These are phyloP conservation scores for Dalbergia oliveri DNA, from an alignment of 306 rosid species.

Conservation along the genomic window DNA sequence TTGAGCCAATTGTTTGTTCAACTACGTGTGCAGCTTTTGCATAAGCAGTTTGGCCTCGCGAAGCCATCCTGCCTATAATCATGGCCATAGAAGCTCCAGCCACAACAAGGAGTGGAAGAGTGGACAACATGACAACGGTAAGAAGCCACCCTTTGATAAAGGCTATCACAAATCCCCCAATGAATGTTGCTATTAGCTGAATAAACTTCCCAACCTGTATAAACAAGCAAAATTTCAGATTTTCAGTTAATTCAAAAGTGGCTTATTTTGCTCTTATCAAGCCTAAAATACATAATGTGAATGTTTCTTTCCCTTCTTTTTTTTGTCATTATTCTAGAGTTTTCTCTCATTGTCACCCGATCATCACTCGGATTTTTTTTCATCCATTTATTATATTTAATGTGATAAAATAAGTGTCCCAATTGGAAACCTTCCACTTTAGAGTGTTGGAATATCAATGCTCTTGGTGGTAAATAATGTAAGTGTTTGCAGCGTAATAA, in stretches of 20 bases:
- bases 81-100: conserved; percentile 74
- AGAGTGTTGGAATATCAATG: no score
- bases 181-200: conserved; percentile 73
- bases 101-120: conserved; percentile 77
- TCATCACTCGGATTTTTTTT: no score
- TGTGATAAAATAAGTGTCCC: no score
- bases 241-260: conserved; percentile 25
- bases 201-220: conserved; percentile 83
- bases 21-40: conserved; percentile 84
- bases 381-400: no score
- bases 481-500: not conserved
- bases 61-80: conserved; percentile 65
- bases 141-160: conserved; percentile 92
- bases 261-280: not conserved
- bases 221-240: not conserved
- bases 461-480: not conserved
- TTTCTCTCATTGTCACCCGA: no score
- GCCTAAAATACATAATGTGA: not conserved
- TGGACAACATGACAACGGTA: conserved; percentile 74
- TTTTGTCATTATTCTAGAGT: no score
- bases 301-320: no score
- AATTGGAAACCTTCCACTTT: no score
- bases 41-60: conserved; percentile 80
- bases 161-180: conserved; percentile 76
- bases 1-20: conserved; percentile 91